Evolutionary conservation across 371 early-diverging fungal species (phyloP).

Genomic region (Lichtheimia hyalospora): DNA sequence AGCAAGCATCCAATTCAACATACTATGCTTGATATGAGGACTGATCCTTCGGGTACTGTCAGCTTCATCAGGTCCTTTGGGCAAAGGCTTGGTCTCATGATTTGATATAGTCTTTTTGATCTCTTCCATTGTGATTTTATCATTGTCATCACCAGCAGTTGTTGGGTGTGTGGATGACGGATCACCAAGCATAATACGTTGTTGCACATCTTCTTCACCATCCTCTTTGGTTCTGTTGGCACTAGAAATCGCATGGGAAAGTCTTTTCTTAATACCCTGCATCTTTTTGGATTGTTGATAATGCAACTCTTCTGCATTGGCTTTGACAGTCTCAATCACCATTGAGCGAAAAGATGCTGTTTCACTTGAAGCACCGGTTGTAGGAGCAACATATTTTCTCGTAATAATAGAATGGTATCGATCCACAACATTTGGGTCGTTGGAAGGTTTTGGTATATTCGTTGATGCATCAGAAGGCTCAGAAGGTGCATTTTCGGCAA

Average conservation of each 20-base stretch:
- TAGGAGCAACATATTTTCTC: conserved; percentile 34
- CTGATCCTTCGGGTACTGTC: conserved; percentile 15
- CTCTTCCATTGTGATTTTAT: background rate
- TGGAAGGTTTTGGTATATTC: background rate
- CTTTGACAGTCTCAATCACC: conserved; percentile 34
- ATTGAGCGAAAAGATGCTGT: conserved; percentile 41
- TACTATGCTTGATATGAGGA: conserved; percentile 37
- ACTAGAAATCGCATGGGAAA: too few species aligned
- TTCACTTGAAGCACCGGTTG: conserved; percentile 29
- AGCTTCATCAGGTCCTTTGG: background rate
- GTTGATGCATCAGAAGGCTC: background rate
- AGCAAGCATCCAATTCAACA: too few species aligned
- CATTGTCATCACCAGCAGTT: background rate
- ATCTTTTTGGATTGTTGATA: conserved; percentile 16
- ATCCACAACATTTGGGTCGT: conserved; percentile 18
- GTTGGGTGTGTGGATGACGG: too few species aligned
- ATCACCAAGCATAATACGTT: too few species aligned
- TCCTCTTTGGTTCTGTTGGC: too few species aligned
- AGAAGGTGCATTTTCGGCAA: background rate
- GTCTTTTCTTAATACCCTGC: conserved; percentile 4
- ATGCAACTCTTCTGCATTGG: conserved; percentile 29
- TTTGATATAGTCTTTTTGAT: background rate
- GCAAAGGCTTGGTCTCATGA: conserved; percentile 16
- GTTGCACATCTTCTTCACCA: too few species aligned
- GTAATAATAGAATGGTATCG: conserved; percentile 36